Evolutionary conservation across 106 monocot species (phyloP).

Genomic region (Dendrobium nobile): DNA sequence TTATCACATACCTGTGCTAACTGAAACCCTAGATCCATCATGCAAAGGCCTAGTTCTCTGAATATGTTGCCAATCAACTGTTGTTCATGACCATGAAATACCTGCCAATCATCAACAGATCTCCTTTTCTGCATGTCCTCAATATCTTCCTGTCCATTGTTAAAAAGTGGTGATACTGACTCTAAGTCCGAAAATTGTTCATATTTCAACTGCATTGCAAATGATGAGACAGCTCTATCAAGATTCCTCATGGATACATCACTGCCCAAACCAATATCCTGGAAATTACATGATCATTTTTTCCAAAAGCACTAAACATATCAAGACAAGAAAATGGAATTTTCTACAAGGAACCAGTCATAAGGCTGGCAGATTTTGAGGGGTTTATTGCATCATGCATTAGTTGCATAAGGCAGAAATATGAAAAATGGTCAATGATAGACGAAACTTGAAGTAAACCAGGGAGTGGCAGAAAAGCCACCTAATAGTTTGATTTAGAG

Average conservation of each 20-base stretch:
- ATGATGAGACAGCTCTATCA: slow-evolving; percentile 80
- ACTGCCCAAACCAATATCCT: slow-evolving; percentile 86
- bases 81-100: slow-evolving; percentile 24
- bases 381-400: neutral
- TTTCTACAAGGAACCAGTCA: neutral
- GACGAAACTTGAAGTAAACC: too few species aligned
- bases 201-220: slow-evolving; percentile 59
- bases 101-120: neutral
- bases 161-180: slow-evolving; percentile 5
- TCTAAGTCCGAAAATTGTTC: slow-evolving; percentile 4
- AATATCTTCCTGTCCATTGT: slow-evolving; percentile 3
- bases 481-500: too few species aligned
- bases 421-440: too few species aligned
- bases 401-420: too few species aligned
- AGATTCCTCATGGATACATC: slow-evolving; percentile 80
- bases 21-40: slow-evolving; percentile 81
- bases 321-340: neutral
- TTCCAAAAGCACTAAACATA: neutral
- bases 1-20: slow-evolving; percentile 75
- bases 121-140: slow-evolving; percentile 9
- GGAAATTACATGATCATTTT: slow-evolving; percentile 6
- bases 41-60: slow-evolving; percentile 62
- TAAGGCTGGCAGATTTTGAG: neutral
- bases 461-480: too few species aligned
- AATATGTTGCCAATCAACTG: slow-evolving; percentile 47